These are phyloP conservation scores for Pinus taeda DNA, from an alignment of 75 land plant species.

Conservation along the genomic window DNA sequence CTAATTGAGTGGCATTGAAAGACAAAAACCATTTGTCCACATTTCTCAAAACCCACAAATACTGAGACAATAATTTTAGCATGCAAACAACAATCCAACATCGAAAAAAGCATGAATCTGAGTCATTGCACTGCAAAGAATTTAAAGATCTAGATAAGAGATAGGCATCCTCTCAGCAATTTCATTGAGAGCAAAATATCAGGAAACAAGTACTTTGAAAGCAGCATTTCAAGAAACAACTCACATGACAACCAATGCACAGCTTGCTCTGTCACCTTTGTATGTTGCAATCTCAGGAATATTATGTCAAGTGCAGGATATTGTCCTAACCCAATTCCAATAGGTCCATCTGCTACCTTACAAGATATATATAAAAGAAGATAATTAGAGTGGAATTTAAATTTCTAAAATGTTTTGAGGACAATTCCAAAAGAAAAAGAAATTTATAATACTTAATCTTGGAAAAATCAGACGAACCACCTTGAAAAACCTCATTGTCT, in stretches of 20 bases:
- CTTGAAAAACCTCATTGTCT: no score
- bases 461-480: no score
- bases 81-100: no score
- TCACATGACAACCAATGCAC: background rate
- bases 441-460: no score
- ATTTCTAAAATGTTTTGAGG: no score
- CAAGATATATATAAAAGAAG: background rate
- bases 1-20: no score
- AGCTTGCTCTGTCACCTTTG: background rate
- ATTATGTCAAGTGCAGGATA: background rate
- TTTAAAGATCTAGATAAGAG: background rate
- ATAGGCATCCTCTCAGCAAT: background rate
- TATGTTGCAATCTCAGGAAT: constrained; percentile 2
- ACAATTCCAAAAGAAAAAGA: no score
- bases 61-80: no score
- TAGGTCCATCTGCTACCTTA: background rate
- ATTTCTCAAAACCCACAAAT: no score
- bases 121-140: no score
- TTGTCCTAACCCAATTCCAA: background rate
- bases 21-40: no score
- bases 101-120: no score
- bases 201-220: background rate
- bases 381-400: background rate
- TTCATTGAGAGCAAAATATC: background rate
- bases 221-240: background rate